phyloP scores from a whole-genome alignment of 306 rosid genomes.

The Castanea crenata region DNA sequence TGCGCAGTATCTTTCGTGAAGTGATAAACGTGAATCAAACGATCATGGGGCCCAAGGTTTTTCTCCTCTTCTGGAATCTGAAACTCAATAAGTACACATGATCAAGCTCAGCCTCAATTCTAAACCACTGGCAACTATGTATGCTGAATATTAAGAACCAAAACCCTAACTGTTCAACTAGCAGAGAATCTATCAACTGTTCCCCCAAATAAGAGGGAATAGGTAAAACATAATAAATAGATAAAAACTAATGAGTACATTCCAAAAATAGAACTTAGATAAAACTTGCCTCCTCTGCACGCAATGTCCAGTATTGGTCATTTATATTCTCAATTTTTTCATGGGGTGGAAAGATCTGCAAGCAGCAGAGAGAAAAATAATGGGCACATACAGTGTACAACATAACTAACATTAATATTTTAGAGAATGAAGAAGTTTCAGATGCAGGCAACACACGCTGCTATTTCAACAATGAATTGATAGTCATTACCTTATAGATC shows the following conservation, averaged over 20 bases:
- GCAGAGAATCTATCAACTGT: neutral
- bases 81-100: neutral
- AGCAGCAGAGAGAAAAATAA: neutral
- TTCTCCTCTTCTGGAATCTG: conserved; percentile 92
- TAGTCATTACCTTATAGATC: conserved; percentile 73
- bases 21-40: conserved; percentile 90
- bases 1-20: conserved; percentile 70
- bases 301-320: conserved; percentile 80
- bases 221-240: neutral
- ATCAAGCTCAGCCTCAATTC: conserved; percentile 6
- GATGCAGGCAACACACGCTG: too few species aligned
- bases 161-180: neutral
- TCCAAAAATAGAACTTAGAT: neutral
- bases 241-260: neutral
- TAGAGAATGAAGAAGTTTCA: neutral
- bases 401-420: neutral
- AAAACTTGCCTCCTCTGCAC: conserved; percentile 71
- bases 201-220: neutral
- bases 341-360: conserved; percentile 59
- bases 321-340: conserved; percentile 78
- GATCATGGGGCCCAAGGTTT: conserved; percentile 66
- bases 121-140: neutral
- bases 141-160: neutral
- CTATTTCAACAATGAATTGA: neutral
- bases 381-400: neutral